Evolutionary conservation across 331 rosid genomes (phyloP).

Genomic region (Ulmus americana): DNA sequence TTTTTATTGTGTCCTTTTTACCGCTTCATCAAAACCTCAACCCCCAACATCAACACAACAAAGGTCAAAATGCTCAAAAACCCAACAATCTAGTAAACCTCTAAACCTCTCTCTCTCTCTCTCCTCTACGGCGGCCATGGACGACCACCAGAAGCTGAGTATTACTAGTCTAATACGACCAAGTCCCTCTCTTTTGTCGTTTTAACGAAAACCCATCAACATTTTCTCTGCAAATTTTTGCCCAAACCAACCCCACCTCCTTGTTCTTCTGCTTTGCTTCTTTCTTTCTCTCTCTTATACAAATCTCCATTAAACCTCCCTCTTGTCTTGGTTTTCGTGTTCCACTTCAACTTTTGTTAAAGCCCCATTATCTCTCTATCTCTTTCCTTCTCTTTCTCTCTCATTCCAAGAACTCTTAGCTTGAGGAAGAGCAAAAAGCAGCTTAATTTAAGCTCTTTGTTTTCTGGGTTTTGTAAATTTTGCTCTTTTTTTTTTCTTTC

Average conservation of each 20-base stretch:
- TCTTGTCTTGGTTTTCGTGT: slow-evolving; percentile 56
- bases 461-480: slow-evolving; percentile 61
- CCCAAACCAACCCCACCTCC: slow-evolving; percentile 11
- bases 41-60: not conserved
- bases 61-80: slow-evolving; percentile 59
- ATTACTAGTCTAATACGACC: slow-evolving; percentile 17
- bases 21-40: slow-evolving; percentile 1
- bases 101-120: slow-evolving; percentile 11
- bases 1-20: slow-evolving; percentile 27
- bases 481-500: slow-evolving; percentile 21
- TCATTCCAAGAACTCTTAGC: slow-evolving; percentile 23
- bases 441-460: slow-evolving; percentile 41
- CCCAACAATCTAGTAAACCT: slow-evolving; percentile 16
- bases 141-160: slow-evolving; percentile 13
- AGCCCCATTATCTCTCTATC: slow-evolving; percentile 34
- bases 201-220: not conserved
- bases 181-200: slow-evolving; percentile 24
- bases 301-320: slow-evolving; percentile 22
- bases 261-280: not conserved
- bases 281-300: slow-evolving; percentile 8
- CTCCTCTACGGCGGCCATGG: slow-evolving; percentile 35
- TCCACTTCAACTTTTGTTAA: slow-evolving; percentile 45
- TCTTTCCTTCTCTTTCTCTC: slow-evolving; percentile 20
- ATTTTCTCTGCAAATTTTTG: not conserved
- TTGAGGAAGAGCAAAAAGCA: slow-evolving; percentile 16